These are phyloP conservation scores for Setaria italica DNA, from an alignment of 202 grass and related monocot genomes.

Conservation along the genomic window DNA sequence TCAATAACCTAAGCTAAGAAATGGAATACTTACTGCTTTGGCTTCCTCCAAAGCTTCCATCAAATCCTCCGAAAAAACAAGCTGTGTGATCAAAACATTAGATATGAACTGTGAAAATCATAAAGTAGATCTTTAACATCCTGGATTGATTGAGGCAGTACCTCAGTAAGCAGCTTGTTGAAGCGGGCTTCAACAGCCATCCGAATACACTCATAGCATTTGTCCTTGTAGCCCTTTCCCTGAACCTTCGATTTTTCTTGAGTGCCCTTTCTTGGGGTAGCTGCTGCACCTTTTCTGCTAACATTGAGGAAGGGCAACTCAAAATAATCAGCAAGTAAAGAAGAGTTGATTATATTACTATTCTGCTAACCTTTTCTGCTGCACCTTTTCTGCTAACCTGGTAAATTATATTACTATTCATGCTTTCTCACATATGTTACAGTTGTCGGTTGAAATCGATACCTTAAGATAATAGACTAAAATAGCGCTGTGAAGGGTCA, in stretches of 20 bases:
- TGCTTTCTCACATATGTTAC: constrained; percentile 32
- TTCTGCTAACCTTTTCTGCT: background rate
- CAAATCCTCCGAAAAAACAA: constrained; percentile 86
- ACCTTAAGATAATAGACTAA: constrained; percentile 23
- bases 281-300: constrained; percentile 72
- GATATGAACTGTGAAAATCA: constrained; percentile 36
- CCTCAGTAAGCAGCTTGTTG: constrained; percentile 86
- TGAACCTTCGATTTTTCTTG: constrained; percentile 81
- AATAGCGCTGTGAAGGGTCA: constrained; percentile 27
- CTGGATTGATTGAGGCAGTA: constrained; percentile 49
- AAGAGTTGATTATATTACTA: constrained; percentile 26
- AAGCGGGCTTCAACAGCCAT: constrained; percentile 92
- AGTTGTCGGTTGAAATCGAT: background rate
- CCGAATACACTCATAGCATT: constrained; percentile 90
- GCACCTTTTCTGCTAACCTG: background rate
- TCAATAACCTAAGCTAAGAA: constrained; percentile 34
- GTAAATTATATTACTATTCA: constrained; percentile 26
- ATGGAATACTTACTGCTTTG: constrained; percentile 70
- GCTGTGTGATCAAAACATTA: constrained; percentile 66
- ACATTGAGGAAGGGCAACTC: constrained; percentile 32
- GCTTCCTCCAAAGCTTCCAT: constrained; percentile 99
- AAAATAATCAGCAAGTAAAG: constrained; percentile 36
- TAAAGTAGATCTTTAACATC: constrained; percentile 37
- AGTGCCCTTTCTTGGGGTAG: constrained; percentile 63
- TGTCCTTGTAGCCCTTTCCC: constrained; percentile 96